Base-by-base conservation (phyloP, 192 early-diverging fungal genomes). In the Backusella australiensis region DNA sequence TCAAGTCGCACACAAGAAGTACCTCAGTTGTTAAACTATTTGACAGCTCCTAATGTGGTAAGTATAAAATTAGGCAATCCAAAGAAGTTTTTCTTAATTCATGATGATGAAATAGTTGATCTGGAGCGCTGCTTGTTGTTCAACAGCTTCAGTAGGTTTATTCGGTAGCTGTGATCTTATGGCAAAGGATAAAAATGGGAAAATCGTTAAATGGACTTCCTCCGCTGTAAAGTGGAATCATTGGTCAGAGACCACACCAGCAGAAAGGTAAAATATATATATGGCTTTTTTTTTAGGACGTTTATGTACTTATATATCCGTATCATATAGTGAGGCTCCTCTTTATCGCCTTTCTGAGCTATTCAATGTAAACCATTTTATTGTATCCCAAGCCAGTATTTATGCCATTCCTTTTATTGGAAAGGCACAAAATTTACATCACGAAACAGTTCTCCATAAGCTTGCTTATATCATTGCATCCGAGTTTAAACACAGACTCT, bases 321-420 rank as follows among this genome's bases (percentile, higher is more conserved):
- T 34, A 67, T 15, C 34, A 19, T 36, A 36, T 73, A 82, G 89
- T 77, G 90, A 94, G 66, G 85, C 91, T 6, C 90, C 92, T 1
- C 77, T 93, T 35, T 74, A 80, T n/a, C 82, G 91, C 56, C 80
- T 95, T 26, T 87, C 92, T 0, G 93, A 94, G 76, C 82, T 94
- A 14, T 94, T 95, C 72, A 94, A 95, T 72, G 93, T 94, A 19
- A 95, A 95, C 77, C 93, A 95, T 71, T 92, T 92, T 75, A 94
- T 95, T 67, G 85, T 94, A 2, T 94, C 93, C 1, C 90, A 94
- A 81, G 92, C 94, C 14, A 90, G 86, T 65, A 88, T 91, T 3
- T 87, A 89, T 75, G 86, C 91, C 46, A 89, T 90, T 19, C 93
- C 91, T 17, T 90, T 95, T 65, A 82, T 91, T 71, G 76, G 86